Evolutionary conservation across 1,284 basidiomycete genomes (phyloP), one percentile per base, ranked within the genome.

Genomic region (Ganoderma lucidum): DNA sequence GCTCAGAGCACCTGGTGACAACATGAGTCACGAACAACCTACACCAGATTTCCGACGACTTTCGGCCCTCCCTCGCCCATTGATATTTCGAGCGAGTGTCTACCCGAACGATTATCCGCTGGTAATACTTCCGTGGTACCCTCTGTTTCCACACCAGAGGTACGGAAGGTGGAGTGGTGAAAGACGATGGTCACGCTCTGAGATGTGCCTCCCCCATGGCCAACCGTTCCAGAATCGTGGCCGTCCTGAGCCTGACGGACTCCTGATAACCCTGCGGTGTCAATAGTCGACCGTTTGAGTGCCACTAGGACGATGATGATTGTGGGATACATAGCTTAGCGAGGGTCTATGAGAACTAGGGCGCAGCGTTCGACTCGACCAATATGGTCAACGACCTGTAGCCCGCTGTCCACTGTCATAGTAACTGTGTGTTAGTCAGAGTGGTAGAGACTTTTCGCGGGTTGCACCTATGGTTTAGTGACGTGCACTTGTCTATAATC

Each of bases 231-330:
- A 3, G 48, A 51, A 28, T 8, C 48, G 23, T 5, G n/a, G 14
- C 48, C 23, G 10, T 19, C 9, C 1, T 14, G 48, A 51, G 23
- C 48, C 10, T 51, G 48, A 23, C 39, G 48, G 23, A 28, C 48
- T 51, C 28, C 23, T 4, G 48, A 51, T 5, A 51, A 12, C 23
- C 48, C 48, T 51, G 23, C 23, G 23, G 48, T 28, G 28, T 51
- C 48, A 28, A 51, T 51, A 28, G 58, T 37, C 17, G 58, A 59
- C 32, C 58, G 58, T 23, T 59, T 59, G 15, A 59, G 19, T 2
- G 58, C 58, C 35, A 59, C 58, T 4, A 59, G 35, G 17, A 59
- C 58, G n/a, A 59, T 39, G 37, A 59, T 59, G 37, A 59, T 39
- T 10, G 58, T 39, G 17, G 58, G 58, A 12, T 59, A 59, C 4